Evolutionary conservation across 805 yeast genomes (phyloP).

Genomic region (Metschnikowia vanudenii): DNA sequence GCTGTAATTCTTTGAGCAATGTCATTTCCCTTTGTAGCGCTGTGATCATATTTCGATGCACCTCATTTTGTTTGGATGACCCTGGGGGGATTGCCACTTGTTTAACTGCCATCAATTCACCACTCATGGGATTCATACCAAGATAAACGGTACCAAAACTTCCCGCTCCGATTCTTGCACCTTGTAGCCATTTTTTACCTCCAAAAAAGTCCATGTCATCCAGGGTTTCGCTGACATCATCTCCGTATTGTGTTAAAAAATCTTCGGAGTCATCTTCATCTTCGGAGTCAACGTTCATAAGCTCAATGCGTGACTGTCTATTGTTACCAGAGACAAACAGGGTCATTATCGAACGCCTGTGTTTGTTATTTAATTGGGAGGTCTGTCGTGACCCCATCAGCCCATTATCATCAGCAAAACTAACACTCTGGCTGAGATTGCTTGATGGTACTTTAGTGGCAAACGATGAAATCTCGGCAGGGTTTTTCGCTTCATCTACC

Average conservation of each 20-base stretch:
- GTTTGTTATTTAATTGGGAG: constrained; percentile 4
- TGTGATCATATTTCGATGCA: constrained; percentile 57
- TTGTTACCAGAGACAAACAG: constrained; percentile 24
- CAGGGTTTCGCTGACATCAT: constrained; percentile 34
- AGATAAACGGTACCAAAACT: constrained; percentile 91
- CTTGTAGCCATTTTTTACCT: constrained; percentile 74
- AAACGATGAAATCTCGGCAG: constrained; percentile 27
- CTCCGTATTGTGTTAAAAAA: constrained; percentile 23
- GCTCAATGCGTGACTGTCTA: constrained; percentile 47
- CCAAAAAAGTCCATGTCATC: constrained; percentile 27
- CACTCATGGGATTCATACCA: constrained; percentile 89
- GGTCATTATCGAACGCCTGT: constrained; percentile 18
- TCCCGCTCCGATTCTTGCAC: constrained; percentile 92
- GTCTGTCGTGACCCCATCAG: constrained; percentile 11
- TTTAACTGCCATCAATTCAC: constrained; percentile 96
- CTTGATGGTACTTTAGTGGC: constrained; percentile 28
- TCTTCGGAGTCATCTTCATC: constrained; percentile 15
- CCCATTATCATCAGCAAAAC: constrained; percentile 5
- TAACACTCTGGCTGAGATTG: constrained; percentile 7
- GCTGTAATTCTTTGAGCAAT: constrained; percentile 74
- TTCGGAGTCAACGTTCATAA: constrained; percentile 18
- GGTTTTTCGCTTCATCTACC: constrained; percentile 46
- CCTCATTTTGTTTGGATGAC: constrained; percentile 28
- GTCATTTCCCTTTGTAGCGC: constrained; percentile 82
- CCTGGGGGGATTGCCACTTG: constrained; percentile 72